A percentile compares a stretch with the other conserved stretches of the same genome.
These are phyloP conservation scores for Fusarium compactum DNA, from an alignment of 2,329 filamentous ascomycete genomes.

Conservation along the genomic window DNA sequence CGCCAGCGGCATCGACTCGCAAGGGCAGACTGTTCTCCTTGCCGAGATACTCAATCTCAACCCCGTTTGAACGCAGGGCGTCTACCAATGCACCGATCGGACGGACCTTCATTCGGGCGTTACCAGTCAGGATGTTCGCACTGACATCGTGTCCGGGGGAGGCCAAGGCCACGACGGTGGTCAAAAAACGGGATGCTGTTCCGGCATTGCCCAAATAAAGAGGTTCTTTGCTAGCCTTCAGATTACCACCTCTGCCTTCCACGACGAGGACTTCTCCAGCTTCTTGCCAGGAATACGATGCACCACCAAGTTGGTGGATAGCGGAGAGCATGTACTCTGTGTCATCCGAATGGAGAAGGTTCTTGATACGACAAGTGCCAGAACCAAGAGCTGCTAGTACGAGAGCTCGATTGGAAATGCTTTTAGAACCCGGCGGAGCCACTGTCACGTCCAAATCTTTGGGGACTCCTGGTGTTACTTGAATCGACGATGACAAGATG, in stretches of 20 bases:
- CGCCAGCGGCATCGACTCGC: constrained; percentile 82
- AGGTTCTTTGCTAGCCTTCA: constrained; percentile 79
- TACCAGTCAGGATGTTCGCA: constrained; percentile 88
- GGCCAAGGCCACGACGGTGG: constrained; percentile 89
- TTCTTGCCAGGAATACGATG: constrained; percentile 93
- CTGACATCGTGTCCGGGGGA: constrained; percentile 68
- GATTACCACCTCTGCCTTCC: constrained; percentile 87
- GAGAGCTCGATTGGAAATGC: constrained; percentile 94
- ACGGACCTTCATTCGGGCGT: constrained; percentile 94
- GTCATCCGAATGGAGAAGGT: constrained; percentile 95
- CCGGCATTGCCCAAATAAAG: constrained; percentile 97
- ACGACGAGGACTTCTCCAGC: constrained; percentile 92
- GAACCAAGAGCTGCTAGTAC: constrained; percentile 91
- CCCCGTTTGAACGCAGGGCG: constrained; percentile 86
- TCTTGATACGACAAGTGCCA: constrained; percentile 88
- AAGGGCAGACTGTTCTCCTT: constrained; percentile 86
- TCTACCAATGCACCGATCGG: constrained; percentile 95
- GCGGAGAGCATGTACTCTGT: constrained; percentile 97
- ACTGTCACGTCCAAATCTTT: constrained; percentile 76
- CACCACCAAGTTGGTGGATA: constrained; percentile 85
- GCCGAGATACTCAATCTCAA: constrained; percentile 88
- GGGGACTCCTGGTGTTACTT: constrained; percentile 79
- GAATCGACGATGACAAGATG: constrained; percentile 82
- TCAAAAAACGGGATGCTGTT: constrained; percentile 94
- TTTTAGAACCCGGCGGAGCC: constrained; percentile 94